Evolutionary conservation across 1,139 yeast genomes (phyloP).

Genomic region (Arxiozyma slooffiae): DNA sequence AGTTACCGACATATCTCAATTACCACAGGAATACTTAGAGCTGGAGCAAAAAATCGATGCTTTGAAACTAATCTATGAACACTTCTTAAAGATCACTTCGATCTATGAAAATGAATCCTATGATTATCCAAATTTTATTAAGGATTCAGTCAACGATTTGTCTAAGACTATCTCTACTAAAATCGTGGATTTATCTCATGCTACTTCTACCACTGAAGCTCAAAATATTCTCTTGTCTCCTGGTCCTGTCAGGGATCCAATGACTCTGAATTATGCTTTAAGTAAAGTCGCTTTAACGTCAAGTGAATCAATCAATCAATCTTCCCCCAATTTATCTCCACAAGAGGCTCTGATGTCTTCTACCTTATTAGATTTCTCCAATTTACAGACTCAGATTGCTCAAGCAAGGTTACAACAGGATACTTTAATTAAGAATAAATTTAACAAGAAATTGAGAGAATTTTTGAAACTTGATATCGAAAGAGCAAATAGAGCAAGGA

Average conservation of each 20-base stretch:
- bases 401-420: constrained; percentile 82
- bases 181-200: constrained; percentile 61
- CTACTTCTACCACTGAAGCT: constrained; percentile 73
- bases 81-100: constrained; percentile 60
- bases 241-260: constrained; percentile 56
- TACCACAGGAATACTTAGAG: constrained; percentile 74
- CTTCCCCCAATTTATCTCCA: background rate
- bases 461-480: constrained; percentile 55
- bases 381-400: constrained; percentile 59
- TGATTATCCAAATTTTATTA: constrained; percentile 75
- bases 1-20: constrained; percentile 68
- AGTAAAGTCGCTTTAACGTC: constrained; percentile 60
- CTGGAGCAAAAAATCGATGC: constrained; percentile 69
- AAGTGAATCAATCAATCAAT: constrained; percentile 33
- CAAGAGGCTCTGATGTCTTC: constrained; percentile 37
- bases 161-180: constrained; percentile 59
- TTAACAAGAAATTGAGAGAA: constrained; percentile 58
- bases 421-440: constrained; percentile 56
- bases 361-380: constrained; percentile 42
- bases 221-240: constrained; percentile 61
- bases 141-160: constrained; percentile 66
- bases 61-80: constrained; percentile 60
- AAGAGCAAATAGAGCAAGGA: constrained; percentile 63
- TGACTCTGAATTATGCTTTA: constrained; percentile 76
- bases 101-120: constrained; percentile 69